Evolutionary conservation across 768 basidiomycete species (phyloP), one percentile per base, ranked within the genome.

Genomic region (Fomitopsis pulvina): DNA sequence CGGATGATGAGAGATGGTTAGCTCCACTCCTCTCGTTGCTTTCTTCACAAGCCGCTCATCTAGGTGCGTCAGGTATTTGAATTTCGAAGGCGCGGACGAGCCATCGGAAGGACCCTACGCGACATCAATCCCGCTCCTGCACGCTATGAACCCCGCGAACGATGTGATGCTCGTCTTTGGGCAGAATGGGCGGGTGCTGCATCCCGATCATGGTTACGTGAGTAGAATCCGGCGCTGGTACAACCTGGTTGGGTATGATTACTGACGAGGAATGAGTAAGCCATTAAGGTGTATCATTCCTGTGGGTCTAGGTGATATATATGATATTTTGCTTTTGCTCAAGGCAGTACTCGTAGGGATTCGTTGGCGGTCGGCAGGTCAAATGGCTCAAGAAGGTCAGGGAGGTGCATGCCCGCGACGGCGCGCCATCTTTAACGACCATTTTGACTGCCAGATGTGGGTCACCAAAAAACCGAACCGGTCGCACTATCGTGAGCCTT

Each of bases 171-270:
- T 60, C 2, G 58, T 50, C 0, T 60, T 55, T 24, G 58, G 56
- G 3, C 47, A 52, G 45, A 60, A 60, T 27, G 56, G 54, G 4
- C 51, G 58, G 2, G 56, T 60, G 0, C 37, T 60, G 12, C 58
- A 60, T 39, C 58, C 58, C 0, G 58, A 60, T 32, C 58, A 60
- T 45, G 58, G 58, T 12, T 59, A 59, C 32, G 57, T 59, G 20
- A 11, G 54, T 47, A 7, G 2, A 8, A 22, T 41, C 5, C 28
- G 4, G 24, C 9, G 0, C 24, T 28, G 14, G 27, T 20, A 20
- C n/a, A n/a, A n/a, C n/a, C n/a, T n/a, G n/a, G n/a, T n/a, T 3
- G n/a, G 27, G 18, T 14, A 14, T 26, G 21, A 25, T 30, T 2
- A 11, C n/a, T n/a, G n/a, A n/a, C n/a, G n/a, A n/a, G n/a, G n/a